Evolutionary conservation across 441 rosid genomes (phyloP).

Genomic region (Jatropha podagrica): DNA sequence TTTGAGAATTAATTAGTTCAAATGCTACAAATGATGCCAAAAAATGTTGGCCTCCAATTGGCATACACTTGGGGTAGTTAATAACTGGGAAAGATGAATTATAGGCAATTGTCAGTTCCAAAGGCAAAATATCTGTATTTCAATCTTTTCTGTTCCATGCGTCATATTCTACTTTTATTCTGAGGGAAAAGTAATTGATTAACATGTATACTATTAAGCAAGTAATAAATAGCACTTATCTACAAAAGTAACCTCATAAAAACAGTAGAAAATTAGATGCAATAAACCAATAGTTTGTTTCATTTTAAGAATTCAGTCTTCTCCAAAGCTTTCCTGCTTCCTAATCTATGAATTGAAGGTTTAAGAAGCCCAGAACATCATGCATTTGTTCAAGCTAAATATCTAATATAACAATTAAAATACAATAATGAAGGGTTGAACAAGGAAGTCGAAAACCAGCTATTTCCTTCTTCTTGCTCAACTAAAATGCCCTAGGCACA

Average conservation of each 20-base stretch:
- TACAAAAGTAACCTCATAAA: background rate
- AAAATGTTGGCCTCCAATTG: background rate
- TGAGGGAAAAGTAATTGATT: background rate
- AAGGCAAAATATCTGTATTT: background rate
- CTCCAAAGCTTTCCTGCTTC: background rate
- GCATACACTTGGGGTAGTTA: background rate
- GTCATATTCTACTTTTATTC: background rate
- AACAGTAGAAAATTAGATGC: background rate
- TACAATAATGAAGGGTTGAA: background rate
- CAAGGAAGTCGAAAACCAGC: background rate
- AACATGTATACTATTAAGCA: background rate
- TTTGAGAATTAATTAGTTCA: constrained; percentile 10
- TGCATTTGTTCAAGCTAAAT: background rate
- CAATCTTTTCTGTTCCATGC: background rate
- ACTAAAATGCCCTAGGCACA: background rate
- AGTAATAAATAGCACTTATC: background rate
- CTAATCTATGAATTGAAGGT: background rate
- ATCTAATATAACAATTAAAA: background rate
- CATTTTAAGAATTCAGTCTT: background rate
- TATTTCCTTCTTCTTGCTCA: no score
- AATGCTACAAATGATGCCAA: background rate
- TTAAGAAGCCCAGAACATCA: background rate
- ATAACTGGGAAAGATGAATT: background rate
- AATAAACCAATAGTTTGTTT: constrained; percentile 2
- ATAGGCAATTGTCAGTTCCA: background rate